Evolutionary conservation across 169 alveolate genomes (phyloP), one percentile per base, ranked within the genome.

Genomic region (Eimeria acervulina): DNA sequence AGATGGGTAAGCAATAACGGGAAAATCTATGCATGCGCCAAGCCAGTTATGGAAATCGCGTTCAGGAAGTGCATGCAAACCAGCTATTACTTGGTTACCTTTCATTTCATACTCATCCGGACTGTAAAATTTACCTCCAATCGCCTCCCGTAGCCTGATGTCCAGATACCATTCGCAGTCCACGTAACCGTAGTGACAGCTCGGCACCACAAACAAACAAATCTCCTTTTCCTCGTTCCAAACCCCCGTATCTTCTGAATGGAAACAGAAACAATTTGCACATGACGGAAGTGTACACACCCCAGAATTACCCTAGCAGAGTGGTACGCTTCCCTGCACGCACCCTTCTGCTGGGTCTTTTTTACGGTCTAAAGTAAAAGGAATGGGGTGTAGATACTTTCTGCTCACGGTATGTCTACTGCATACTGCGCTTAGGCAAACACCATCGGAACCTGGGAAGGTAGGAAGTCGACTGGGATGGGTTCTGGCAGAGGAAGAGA

Each of bases 81-180:
- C 70, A n/a, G 76, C n/a, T 76, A 26, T 42, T 6, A 44, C 59
- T 42, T 78, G 66, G 68, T 17, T 78, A 47, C 66, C 19, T 47
- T 42, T 78, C 33, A 28, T 42, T 40, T 38, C 88, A 7, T 26
- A 44, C 21, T 42, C 66, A 42, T 10, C 8, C n/a, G 88, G 28
- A 26, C 31, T 23, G 26, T 40, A 26, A 42, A 42, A 26, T 13
- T 78, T 42, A 15, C 88, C 15, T 47, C 88, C 66, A 42, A 10
- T 2, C 36, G 66, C 66, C 8, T 44, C 66, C 42, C 42, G 42
- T 44, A 87, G 40, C 40, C 70, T 38, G 81, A 61, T 38, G 28
- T 87, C 93, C 55, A 87, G 80, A 42, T 59, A 87, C 93, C 93
- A 87, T 33, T 55, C 31, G 93, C 81, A 59, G 31, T 87, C 93